These are phyloP conservation scores for Grigorovia transvaalensis DNA, from an alignment of 805 yeast genomes.

Conservation along the genomic window DNA sequence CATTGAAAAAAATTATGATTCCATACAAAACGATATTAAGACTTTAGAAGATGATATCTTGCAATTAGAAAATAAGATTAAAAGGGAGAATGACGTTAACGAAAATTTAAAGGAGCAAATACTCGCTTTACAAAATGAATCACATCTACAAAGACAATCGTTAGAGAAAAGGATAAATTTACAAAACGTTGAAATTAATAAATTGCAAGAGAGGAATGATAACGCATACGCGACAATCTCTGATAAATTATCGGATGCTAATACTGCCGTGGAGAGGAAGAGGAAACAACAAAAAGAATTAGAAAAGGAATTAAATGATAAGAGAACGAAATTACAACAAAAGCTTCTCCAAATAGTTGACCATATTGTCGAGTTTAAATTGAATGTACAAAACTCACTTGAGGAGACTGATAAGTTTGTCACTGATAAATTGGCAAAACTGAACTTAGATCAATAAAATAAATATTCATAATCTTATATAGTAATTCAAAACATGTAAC, in stretches of 20 bases:
- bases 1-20: constrained; percentile 25
- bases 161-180: constrained; percentile 37
- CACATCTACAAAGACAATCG: constrained; percentile 47
- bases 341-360: constrained; percentile 51
- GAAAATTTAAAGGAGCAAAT: constrained; percentile 51
- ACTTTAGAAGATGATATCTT: constrained; percentile 48
- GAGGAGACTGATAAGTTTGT: constrained; percentile 3
- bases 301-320: constrained; percentile 35
- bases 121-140: constrained; percentile 39
- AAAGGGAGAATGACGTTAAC: constrained; percentile 45
- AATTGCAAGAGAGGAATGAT: constrained; percentile 47
- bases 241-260: constrained; percentile 11
- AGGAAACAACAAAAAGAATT: constrained; percentile 31
- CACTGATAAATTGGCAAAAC: constrained; percentile 1
- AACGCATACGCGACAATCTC: constrained; percentile 36
- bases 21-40: constrained; percentile 12
- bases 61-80: constrained; percentile 41
- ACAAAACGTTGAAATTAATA: constrained; percentile 55
- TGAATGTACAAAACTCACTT: constrained; percentile 41
- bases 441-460: constrained; percentile 1
- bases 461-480: not conserved
- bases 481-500: too few species aligned
- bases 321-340: constrained; percentile 40
- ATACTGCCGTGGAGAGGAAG: constrained; percentile 37
- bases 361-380: constrained; percentile 51